These are phyloP conservation scores for Corylus avellana DNA, from an alignment of 306 rosid species.

Conservation along the genomic window DNA sequence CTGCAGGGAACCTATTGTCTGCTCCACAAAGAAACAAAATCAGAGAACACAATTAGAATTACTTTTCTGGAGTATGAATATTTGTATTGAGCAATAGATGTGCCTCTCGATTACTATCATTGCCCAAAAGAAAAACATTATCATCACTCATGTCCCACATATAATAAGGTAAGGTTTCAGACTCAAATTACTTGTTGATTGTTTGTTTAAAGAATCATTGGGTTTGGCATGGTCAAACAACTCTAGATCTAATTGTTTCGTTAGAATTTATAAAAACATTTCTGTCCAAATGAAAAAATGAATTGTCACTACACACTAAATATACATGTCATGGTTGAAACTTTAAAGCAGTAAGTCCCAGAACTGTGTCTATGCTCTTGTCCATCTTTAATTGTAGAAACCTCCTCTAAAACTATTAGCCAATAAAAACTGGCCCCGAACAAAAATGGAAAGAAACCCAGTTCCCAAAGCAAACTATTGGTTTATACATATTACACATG, in stretches of 20 bases:
- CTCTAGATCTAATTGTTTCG: not conserved
- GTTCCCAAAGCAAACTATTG: not conserved
- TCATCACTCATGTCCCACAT: not conserved
- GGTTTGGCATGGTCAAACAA: not conserved
- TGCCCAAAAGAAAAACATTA: not conserved
- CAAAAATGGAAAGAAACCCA: no score
- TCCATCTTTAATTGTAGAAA: not conserved
- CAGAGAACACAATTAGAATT: not conserved
- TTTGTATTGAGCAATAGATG: not conserved
- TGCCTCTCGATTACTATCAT: not conserved
- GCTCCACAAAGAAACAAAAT: constrained; percentile 34
- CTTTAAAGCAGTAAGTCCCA: not conserved
- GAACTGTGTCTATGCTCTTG: not conserved
- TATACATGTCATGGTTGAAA: not conserved
- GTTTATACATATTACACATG: not conserved
- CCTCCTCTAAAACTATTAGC: not conserved
- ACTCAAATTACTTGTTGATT: no score
- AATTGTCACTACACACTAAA: not conserved
- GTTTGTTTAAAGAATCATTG: not conserved
- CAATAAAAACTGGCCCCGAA: not conserved
- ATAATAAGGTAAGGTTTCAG: not conserved
- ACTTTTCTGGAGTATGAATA: not conserved
- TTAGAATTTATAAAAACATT: not conserved
- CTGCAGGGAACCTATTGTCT: constrained; percentile 92
- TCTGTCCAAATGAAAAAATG: not conserved